Base-by-base conservation (phyloP, 78 protist species). In the Dictyostelium firmibasis region DNA sequence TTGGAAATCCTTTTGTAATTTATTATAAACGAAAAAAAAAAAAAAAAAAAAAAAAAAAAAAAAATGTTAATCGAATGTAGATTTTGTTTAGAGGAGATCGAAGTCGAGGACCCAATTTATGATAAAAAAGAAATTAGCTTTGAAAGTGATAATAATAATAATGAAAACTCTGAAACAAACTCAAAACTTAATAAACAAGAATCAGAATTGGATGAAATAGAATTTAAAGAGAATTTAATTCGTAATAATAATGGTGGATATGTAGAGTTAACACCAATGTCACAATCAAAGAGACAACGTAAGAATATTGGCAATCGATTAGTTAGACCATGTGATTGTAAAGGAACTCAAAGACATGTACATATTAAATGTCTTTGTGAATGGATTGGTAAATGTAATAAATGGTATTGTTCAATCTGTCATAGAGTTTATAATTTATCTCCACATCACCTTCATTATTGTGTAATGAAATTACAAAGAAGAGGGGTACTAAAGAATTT, bases 301-400 rank as follows among this genome's bases (percentile, higher is more conserved):
- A 89, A 81, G 69, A 75, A 89, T 81, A 43, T 81, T 89, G 94
- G 94, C 6, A 67, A 81, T 81, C 36, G 82, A 89, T 81, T 89
- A 23, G 83, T 89, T 8, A 75, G 77, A 43, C 94, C 94, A 25
- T 89, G 94, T 81, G 94, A 83, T 33, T 89, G 94, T 41, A 89
- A 81, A 33, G 94, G 94, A 7, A 89, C 94, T 13, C 94, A 89
- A 81, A 44, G 60, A 47, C 72, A 81, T 69, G 94, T 89, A 10
- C 94, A 89, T 81, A 87, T 89, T 27, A 89, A 89, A 78, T 89
- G 94, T 89, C 74, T 89, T 25, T 89, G 94, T 70, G 88, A 89
- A 44, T 89, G 94, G 94, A 89, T 89, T 33, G 94, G 78, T 36
- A 89, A 89, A 53, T 81, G 87, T 20, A 89, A 89, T 60, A 89